Evolutionary conservation across 805 yeast species (phyloP).

Genomic region (Candida nonsorbophila): DNA sequence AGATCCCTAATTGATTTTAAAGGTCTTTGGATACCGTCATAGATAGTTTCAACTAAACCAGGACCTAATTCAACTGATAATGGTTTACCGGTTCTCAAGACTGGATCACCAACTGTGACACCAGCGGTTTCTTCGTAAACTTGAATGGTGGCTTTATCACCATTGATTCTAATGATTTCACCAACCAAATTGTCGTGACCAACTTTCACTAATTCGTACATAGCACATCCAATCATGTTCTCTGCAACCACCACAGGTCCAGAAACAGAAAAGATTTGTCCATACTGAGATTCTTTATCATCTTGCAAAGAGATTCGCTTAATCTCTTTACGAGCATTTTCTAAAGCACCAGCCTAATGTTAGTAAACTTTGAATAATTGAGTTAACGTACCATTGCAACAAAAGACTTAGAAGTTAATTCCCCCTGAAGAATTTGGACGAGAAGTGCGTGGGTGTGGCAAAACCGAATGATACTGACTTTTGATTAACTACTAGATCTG

Average conservation of each 20-base stretch:
- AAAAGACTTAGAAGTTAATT: slow-evolving; percentile 2
- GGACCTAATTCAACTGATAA: slow-evolving; percentile 98
- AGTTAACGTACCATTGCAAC: slow-evolving; percentile 1
- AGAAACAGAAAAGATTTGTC: slow-evolving; percentile 88
- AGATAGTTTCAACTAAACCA: slow-evolving; percentile 97
- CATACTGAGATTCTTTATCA: slow-evolving; percentile 72
- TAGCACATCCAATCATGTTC: slow-evolving; percentile 99
- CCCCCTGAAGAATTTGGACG: slow-evolving; percentile 1
- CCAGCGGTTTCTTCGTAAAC: slow-evolving; percentile 99
- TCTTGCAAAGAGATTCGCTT: slow-evolving; percentile 76
- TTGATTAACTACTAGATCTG: too few relatives aligned
- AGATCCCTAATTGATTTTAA: slow-evolving; percentile 83
- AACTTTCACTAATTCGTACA: slow-evolving; percentile 97
- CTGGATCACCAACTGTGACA: slow-evolving; percentile 99
- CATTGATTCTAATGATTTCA: slow-evolving; percentile 95
- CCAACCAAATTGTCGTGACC: slow-evolving; percentile 97
- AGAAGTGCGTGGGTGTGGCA: too few relatives aligned
- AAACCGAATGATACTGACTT: too few relatives aligned
- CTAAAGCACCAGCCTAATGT: slow-evolving; percentile 86
- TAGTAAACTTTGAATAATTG: slow-evolving; percentile 1
- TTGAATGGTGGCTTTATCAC: slow-evolving; percentile 96
- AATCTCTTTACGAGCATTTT: slow-evolving; percentile 92
- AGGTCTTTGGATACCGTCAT: slow-evolving; percentile 99
- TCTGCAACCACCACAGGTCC: slow-evolving; percentile 98
- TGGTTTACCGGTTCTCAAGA: slow-evolving; percentile 97